Base-by-base conservation (phyloP, 495 filamentous ascomycete genomes). In the Gamarada debralockiae region DNA sequence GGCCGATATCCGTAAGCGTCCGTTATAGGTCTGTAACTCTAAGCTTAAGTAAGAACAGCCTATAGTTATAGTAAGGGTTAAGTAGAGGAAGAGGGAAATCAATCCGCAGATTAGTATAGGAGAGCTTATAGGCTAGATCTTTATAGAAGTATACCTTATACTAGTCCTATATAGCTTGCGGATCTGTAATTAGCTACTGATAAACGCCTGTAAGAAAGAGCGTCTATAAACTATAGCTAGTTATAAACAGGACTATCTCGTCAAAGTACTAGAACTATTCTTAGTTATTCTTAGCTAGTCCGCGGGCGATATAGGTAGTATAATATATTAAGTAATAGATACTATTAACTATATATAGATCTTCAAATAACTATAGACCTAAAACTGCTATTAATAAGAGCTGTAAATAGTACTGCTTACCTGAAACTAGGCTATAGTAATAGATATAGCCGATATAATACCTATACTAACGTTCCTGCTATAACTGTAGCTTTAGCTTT, bases 41-140 rank as follows among this genome's bases (percentile, higher is more conserved):
- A 4, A 31, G 8, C 2, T 14, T 18, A 21, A 56, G 15, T 15
- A 52, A 48, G 9, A 20, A 56, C 7, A 56, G 48, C 1, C 53
- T 38, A 36, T 51, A 56, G 36, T 56, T 47, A 23, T 50, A 44
- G 15, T 56, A 25, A 21, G 18, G 15, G 12, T 49, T n/a, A 6
- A 23, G 10, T 49, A 49, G 15, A 10, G 21, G 3, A 17, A 49
- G 18, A 4, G 31, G 27, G 18, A 33, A 48, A 33, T 18, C 13
- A n/a, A n/a, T n/a, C n/a, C n/a, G n/a, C n/a, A n/a, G n/a, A 4
- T 5, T 48, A 47, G 27, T 17, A 17, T 8, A 10, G 15, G 42
- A 17, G 7, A 47, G 24, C 34, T 33, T n/a, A 21, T 33, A n/a
- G n/a, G 2, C 13, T 3, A 42, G 38, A 37, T 29, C 22, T 23